Evolutionary conservation across 2,329 filamentous ascomycete genomes (phyloP).

Genomic region (Fonsecaea pedrosoi): DNA sequence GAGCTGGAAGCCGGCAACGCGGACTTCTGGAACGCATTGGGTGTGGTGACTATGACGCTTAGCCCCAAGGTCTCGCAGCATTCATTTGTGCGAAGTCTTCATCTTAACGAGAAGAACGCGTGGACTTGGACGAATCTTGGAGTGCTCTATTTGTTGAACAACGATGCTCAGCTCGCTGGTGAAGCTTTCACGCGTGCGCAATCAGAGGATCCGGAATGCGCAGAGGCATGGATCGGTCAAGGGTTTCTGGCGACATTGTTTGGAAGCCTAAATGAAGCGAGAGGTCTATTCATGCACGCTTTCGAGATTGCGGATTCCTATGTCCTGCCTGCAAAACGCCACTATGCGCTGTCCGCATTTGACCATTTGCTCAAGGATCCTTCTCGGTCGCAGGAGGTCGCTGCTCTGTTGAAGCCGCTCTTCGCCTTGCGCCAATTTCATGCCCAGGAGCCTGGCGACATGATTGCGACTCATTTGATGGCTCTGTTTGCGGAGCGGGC

Average conservation of each 20-base stretch:
- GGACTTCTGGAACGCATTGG: constrained; percentile 97
- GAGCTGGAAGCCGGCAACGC: constrained; percentile 92
- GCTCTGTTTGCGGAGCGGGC: constrained; percentile 83
- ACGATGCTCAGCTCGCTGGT: constrained; percentile 84
- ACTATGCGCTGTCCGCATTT: constrained; percentile 82
- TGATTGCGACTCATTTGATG: constrained; percentile 77
- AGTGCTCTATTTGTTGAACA: constrained; percentile 81
- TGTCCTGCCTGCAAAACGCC: constrained; percentile 73
- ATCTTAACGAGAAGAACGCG: constrained; percentile 85
- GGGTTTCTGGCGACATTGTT: constrained; percentile 80
- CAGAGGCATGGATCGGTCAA: constrained; percentile 92
- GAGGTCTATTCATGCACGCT: constrained; percentile 87
- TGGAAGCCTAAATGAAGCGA: constrained; percentile 77
- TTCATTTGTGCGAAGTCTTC: constrained; percentile 88
- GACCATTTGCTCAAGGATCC: constrained; percentile 74
- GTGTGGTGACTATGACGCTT: constrained; percentile 84
- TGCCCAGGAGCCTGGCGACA: constrained; percentile 71
- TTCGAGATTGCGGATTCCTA: constrained; percentile 89
- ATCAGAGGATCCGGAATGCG: constrained; percentile 91
- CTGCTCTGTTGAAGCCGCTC: constrained; percentile 77
- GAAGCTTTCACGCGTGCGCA: constrained; percentile 89
- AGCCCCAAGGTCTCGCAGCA: constrained; percentile 91
- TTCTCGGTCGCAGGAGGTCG: constrained; percentile 48
- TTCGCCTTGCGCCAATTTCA: constrained; percentile 86
- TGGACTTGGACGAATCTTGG: constrained; percentile 91